Conservation (phyloP, 257 asterid species). For the Nicotiana noctiflora region DNA sequence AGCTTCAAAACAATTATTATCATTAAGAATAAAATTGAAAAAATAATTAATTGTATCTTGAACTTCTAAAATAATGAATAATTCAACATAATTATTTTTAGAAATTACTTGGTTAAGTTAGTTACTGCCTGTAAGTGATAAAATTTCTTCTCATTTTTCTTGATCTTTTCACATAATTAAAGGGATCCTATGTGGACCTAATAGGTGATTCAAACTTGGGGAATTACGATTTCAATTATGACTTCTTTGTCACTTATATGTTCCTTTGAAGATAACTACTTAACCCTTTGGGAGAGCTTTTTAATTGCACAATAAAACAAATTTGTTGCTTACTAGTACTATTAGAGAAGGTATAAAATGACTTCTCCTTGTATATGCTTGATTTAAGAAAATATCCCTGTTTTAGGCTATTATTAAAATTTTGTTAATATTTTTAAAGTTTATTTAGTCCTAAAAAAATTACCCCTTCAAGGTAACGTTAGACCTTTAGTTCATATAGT, state of each 20-base stretch:
- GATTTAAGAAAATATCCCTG: too few species aligned
- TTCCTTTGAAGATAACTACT: background rate
- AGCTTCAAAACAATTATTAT: too few species aligned
- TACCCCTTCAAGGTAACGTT: too few species aligned
- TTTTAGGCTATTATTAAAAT: too few species aligned
- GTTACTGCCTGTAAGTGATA: background rate
- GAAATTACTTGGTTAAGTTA: background rate
- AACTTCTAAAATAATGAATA: too few species aligned
- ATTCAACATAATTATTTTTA: too few species aligned
- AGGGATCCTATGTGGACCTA: background rate
- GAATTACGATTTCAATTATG: background rate
- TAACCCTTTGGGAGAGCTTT: background rate
- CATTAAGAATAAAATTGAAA: too few species aligned
- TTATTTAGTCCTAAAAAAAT: too few species aligned
- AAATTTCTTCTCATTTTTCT: background rate
- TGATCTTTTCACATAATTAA: background rate
- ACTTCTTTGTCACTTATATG: background rate
- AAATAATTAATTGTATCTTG: too few species aligned
- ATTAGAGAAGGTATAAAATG: background rate
- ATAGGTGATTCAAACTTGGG: background rate
- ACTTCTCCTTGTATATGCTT: too few species aligned
- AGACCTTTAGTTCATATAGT: too few species aligned
- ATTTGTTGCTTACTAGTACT: background rate
- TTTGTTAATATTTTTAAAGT: too few species aligned
- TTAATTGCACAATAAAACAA: background rate